Base-by-base conservation (phyloP, 2,329 filamentous ascomycete genomes). In the Drechslerella dactyloides region DNA sequence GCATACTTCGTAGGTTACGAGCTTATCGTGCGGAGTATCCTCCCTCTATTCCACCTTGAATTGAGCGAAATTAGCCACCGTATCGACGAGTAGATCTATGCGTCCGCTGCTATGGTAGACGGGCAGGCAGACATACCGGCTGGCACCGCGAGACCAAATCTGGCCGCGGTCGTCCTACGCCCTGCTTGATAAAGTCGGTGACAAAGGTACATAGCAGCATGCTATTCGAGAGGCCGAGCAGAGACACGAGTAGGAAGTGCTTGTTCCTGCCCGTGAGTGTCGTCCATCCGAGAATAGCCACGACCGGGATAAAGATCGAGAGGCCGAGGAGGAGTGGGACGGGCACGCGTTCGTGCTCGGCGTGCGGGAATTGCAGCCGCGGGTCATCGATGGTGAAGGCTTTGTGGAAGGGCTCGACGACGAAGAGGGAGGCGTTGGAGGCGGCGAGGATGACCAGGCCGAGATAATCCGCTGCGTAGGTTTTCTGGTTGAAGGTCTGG, bases 361-460 rank as follows among this genome's bases (percentile, higher is more conserved):
- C 91, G 80, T 96, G 90, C 0, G 94, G 94, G 77, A 89, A 97
- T 74, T 91, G 88, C 69, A 97, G 91, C 55, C 87, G 83, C 23
- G 90, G 84, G 78, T 97, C 91, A 78, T 92, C 90, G 73, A 97
- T 85, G 74, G 87, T 90, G 81, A 99, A 97, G 86, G 97, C 90
- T 81, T 91, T 91, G 79, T 97, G 92, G 79, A 97, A 97, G 0
- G 94, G 94, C 72, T 89, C 87, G 50, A 74, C 30, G 76, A 90
- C 84, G 75, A 89, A 83, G 37, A 74, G 65, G n/a, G 74, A 58
- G 52, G 73, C 55, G 56, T 76, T 76, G 48, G 65, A 59, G 24
- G 76, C 53, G 27, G 62, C 75, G n/a, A 97, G 83, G 42, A 90
- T 79, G 1, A 83, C 81, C 74, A 97, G 85, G 37, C 91, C 91